Conservation (phyloP, 257 asterid genomes). For the Nemophila menziesii region DNA sequence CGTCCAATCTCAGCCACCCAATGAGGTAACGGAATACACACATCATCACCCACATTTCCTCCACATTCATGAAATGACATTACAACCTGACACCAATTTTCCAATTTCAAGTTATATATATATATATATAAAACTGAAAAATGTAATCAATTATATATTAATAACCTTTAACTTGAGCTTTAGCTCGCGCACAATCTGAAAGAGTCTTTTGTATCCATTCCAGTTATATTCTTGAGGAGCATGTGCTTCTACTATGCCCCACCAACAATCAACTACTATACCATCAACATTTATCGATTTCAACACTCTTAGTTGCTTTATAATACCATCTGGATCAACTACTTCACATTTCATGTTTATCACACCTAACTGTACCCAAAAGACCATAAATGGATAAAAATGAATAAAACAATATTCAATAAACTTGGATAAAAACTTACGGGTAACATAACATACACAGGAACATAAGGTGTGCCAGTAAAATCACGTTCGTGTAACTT, state of each 20-base stretch:
- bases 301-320: slow-evolving; percentile 68
- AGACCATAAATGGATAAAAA: slow-evolving; percentile 4
- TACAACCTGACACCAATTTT: slow-evolving; percentile 43
- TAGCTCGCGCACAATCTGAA: slow-evolving; percentile 68
- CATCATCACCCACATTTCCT: slow-evolving; percentile 79
- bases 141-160: not conserved
- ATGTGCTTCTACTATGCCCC: slow-evolving; percentile 95
- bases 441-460: slow-evolving; percentile 88
- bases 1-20: slow-evolving; percentile 87
- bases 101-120: not conserved
- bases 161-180: slow-evolving; percentile 76
- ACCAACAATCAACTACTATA: slow-evolving; percentile 90
- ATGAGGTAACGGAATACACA: slow-evolving; percentile 73
- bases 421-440: slow-evolving; percentile 45
- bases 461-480: slow-evolving; percentile 75
- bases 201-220: slow-evolving; percentile 80
- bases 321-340: slow-evolving; percentile 72
- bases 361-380: slow-evolving; percentile 66
- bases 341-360: slow-evolving; percentile 85
- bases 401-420: not conserved
- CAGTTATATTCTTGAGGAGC: slow-evolving; percentile 88
- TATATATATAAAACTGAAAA: not conserved
- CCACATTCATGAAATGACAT: slow-evolving; percentile 91
- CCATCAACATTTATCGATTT: slow-evolving; percentile 74
- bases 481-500: slow-evolving; percentile 69